Base-by-base conservation (phyloP, 2,329 filamentous ascomycete genomes). In the Cadophora malorum region DNA sequence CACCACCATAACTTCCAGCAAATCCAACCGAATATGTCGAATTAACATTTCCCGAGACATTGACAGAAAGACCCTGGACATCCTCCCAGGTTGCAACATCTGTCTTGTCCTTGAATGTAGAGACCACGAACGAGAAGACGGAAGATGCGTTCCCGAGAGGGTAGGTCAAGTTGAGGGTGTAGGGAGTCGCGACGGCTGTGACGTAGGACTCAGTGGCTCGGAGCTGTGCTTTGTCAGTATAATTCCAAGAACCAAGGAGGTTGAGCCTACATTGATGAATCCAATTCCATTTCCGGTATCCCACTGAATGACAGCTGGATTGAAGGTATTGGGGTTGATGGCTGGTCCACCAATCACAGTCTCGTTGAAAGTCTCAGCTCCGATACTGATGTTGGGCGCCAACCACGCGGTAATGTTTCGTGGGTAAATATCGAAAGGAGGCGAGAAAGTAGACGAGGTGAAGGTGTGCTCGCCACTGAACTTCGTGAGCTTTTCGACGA, bases 301-400 rank as follows among this genome's bases (percentile, higher is more conserved):
- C 88, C 88, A 90, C 72, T 90, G 88, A 0, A 86, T 81, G 6
- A 90, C 83, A 0, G 85, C 84, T 0, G 88, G 88, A 67, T 85
- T 88, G 76, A 88, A 90, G 0, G 84, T 82, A 7, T 76, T 80
- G 5, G 82, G 81, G 53, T 84, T 85, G 62, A 81, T 80, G 0
- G 82, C 80, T 5, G 84, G 83, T 0, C 88, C 88, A 10, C 87
- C 88, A 6, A 88, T 76, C 1, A 83, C 81, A 52, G 81, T 83
- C 75, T 89, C 83, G 14, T 84, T 81, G 71, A 87, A 88, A 0
- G 85, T 84, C 73, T 88, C 83, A 0, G 84, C 86, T 47, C 88
- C 88, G 69, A 90, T 88, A 9, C 83, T 88, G 12, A 90, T 78
- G 28, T 85, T 82, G 3, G 81, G 76, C 0, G 84, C 84, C 0